A percentile compares a stretch with the other conserved stretches of the same genome.
These are phyloP conservation scores for Calophaca sinica DNA, from an alignment of 306 rosid species.

Conservation along the genomic window DNA sequence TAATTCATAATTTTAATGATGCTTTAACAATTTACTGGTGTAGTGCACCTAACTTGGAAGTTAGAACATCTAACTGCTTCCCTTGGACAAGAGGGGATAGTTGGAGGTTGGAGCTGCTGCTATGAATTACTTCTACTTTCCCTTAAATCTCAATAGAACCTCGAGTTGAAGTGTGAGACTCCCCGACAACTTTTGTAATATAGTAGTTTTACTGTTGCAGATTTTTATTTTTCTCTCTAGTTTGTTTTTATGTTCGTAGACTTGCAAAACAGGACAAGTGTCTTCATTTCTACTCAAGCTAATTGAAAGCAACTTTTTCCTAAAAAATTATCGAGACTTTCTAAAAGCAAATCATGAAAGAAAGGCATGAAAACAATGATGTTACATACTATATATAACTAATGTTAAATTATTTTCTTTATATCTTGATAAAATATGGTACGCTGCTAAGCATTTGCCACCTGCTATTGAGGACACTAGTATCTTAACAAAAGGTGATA, in stretches of 20 bases:
- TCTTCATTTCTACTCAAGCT: conserved; percentile 7
- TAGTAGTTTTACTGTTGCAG: background rate
- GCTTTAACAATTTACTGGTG: background rate
- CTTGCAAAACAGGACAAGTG: conserved; percentile 34
- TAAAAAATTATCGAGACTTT: conserved; percentile 16
- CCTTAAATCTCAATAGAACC: background rate
- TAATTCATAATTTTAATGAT: background rate
- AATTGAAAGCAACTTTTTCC: conserved; percentile 13
- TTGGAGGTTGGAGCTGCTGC: too few relatives aligned
- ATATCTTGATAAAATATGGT: background rate
- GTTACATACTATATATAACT: background rate
- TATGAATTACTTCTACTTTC: background rate
- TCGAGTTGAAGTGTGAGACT: background rate
- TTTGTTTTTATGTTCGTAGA: background rate
- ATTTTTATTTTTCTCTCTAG: background rate
- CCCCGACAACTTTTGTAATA: background rate
- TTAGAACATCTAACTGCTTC: background rate
- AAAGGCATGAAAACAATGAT: conserved; percentile 13
- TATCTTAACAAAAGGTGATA: too few relatives aligned
- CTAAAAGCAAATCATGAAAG: conserved; percentile 8
- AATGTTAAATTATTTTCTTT: background rate
- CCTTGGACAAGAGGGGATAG: background rate
- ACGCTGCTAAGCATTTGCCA: background rate
- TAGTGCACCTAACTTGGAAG: background rate
- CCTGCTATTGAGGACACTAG: too few relatives aligned